phyloP scores from a whole-genome alignment of 345 rosid genomes.

The Microcos paniculata region DNA sequence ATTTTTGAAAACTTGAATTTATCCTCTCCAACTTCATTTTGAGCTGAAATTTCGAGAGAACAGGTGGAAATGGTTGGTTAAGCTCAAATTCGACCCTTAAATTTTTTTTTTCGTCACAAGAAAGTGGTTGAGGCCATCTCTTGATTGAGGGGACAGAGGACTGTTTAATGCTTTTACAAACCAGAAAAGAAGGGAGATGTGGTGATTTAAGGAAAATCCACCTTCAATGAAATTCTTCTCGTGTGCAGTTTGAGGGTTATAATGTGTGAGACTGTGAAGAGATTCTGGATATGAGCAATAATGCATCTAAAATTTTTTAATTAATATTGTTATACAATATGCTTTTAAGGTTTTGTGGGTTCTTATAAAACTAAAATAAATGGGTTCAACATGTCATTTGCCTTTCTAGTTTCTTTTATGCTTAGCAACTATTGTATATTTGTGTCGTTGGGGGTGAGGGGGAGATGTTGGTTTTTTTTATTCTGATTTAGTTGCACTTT shows the following conservation, averaged over 20 bases:
- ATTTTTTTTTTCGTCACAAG: neutral
- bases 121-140: neutral
- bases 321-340: neutral
- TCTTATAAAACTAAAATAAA: neutral
- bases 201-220: neutral
- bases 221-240: neutral
- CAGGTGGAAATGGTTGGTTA: neutral
- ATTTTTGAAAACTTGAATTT: neutral
- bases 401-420: neutral
- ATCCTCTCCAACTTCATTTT: neutral
- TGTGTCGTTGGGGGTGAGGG: neutral
- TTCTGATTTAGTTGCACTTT: slow-evolving; percentile 22
- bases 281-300: neutral
- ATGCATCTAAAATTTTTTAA: neutral
- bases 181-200: neutral
- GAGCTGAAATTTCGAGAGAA: neutral
- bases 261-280: neutral
- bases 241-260: neutral
- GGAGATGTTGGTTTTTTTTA: neutral
- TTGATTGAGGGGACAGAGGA: neutral
- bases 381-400: neutral
- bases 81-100: neutral
- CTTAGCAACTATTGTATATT: neutral
- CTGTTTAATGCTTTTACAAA: neutral
- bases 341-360: neutral